Conservation (phyloP, 768 basidiomycete genomes). For the Russula ochroleuca region DNA sequence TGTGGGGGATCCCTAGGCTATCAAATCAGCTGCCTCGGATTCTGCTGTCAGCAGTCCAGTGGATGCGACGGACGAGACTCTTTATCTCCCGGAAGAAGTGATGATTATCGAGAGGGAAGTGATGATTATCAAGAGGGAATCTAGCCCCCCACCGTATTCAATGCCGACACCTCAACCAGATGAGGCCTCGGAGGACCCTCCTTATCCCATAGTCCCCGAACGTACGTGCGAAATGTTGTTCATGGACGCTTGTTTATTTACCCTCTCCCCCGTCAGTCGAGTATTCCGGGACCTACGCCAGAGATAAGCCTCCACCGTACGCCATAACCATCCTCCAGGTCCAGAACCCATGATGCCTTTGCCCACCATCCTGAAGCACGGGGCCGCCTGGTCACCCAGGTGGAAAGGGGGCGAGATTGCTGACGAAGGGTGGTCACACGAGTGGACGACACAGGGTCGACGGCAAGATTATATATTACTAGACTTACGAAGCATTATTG, state of each 20-base stretch:
- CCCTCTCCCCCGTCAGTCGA: background rate
- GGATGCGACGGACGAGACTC: background rate
- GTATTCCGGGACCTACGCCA: background rate
- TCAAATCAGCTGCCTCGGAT: background rate
- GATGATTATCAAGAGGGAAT: no score
- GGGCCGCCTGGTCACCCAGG: no score
- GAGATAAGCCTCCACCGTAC: constrained; percentile 9
- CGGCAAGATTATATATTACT: no score
- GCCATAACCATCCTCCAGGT: background rate
- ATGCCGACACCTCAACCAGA: background rate
- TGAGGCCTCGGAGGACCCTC: background rate
- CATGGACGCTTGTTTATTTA: background rate
- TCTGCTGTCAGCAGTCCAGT: background rate
- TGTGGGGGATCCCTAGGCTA: background rate
- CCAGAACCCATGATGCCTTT: constrained; percentile 4
- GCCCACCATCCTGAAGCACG: no score
- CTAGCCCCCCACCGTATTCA: background rate
- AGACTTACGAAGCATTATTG: no score
- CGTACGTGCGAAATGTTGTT: constrained; percentile 4
- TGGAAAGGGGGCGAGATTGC: no score
- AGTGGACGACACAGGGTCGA: no score
- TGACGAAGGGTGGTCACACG: no score
- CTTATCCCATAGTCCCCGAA: background rate
- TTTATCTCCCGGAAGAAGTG: background rate
- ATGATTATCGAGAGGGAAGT: background rate